These are phyloP conservation scores for Xerocomus minutiporus DNA, from an alignment of 1,284 basidiomycete species.

Conservation along the genomic window DNA sequence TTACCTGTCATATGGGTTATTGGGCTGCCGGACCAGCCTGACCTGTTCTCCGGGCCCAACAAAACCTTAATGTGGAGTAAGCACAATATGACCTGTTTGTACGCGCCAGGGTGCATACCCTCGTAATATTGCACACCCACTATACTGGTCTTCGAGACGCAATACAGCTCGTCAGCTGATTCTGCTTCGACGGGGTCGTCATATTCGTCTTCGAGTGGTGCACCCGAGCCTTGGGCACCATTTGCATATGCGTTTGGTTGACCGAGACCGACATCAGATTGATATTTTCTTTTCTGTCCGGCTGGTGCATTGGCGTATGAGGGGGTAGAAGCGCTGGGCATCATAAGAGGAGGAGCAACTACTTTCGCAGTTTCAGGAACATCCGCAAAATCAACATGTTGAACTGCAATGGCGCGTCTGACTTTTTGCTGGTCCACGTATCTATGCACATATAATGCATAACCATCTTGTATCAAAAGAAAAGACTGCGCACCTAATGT, in stretches of 20 bases:
- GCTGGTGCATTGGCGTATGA: slow-evolving; percentile 11
- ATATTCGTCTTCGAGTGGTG: slow-evolving; percentile 31
- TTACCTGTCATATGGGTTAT: slow-evolving; percentile 64
- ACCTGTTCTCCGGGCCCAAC: slow-evolving; percentile 79
- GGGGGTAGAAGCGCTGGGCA: not conserved
- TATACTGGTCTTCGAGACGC: slow-evolving; percentile 54
- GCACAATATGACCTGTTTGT: not conserved
- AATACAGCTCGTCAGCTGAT: slow-evolving; percentile 60
- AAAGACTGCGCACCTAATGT: slow-evolving; percentile 41
- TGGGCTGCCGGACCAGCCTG: slow-evolving; percentile 63
- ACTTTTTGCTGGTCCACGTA: slow-evolving; percentile 59
- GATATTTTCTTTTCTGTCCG: slow-evolving; percentile 38
- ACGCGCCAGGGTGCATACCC: slow-evolving; percentile 37
- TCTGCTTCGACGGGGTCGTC: slow-evolving; percentile 47
- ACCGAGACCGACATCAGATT: slow-evolving; percentile 23
- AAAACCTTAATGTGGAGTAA: slow-evolving; percentile 44
- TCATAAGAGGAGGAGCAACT: slow-evolving; percentile 2
- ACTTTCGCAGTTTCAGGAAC: slow-evolving; percentile 42
- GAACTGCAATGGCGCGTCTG: slow-evolving; percentile 48
- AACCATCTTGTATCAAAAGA: not conserved
- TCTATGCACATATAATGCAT: slow-evolving; percentile 30
- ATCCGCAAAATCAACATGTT: slow-evolving; percentile 53
- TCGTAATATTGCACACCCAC: slow-evolving; percentile 82
- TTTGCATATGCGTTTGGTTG: slow-evolving; percentile 9
- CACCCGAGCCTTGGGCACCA: slow-evolving; percentile 7